Percentiles rank a stretch among this genome's conserved stretches.
phyloP scores from a whole-genome alignment of 2,329 filamentous ascomycete genomes.

The Fusarium austroafricanum region DNA sequence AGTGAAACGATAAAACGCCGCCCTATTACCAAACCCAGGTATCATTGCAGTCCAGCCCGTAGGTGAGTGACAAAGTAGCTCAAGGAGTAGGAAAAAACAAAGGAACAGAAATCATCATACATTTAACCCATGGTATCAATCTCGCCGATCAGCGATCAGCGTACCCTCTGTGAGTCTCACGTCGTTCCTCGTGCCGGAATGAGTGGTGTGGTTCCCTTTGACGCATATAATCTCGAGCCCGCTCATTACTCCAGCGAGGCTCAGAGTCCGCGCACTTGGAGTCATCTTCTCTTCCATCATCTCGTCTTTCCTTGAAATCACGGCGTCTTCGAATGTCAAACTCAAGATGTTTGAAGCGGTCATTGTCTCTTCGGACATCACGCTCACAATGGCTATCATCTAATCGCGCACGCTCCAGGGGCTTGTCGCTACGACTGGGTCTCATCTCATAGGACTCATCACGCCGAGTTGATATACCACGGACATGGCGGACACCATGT shows the following conservation, averaged over 20 bases:
- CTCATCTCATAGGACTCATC: conserved; percentile 23
- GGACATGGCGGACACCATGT: conserved; percentile 30
- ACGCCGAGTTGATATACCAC: conserved; percentile 28
- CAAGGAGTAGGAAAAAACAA: neutral
- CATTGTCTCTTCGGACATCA: conserved; percentile 24
- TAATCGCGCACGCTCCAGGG: conserved; percentile 31
- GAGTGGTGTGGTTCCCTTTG: conserved; percentile 15
- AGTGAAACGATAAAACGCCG: neutral
- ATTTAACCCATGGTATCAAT: neutral
- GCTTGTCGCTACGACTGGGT: conserved; percentile 14
- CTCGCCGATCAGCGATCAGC: neutral
- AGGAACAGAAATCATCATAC: neutral
- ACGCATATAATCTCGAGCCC: conserved; percentile 37
- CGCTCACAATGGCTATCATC: conserved; percentile 16
- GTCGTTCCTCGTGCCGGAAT: conserved; percentile 3
- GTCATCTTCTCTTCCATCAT: conserved; percentile 1
- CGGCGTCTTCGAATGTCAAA: conserved; percentile 29
- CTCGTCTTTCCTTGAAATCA: conserved; percentile 19
- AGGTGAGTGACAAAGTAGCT: neutral
- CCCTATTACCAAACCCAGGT: neutral
- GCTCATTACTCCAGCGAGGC: conserved; percentile 31
- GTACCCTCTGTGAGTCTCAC: neutral
- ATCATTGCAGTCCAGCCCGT: neutral
- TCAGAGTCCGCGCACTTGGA: conserved; percentile 3
- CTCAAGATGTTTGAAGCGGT: conserved; percentile 28